A percentile compares a stretch with the other conserved stretches of the same genome.
These are phyloP conservation scores for Salvia rosmarinus DNA, from an alignment of 257 asterid genomes.

Conservation along the genomic window DNA sequence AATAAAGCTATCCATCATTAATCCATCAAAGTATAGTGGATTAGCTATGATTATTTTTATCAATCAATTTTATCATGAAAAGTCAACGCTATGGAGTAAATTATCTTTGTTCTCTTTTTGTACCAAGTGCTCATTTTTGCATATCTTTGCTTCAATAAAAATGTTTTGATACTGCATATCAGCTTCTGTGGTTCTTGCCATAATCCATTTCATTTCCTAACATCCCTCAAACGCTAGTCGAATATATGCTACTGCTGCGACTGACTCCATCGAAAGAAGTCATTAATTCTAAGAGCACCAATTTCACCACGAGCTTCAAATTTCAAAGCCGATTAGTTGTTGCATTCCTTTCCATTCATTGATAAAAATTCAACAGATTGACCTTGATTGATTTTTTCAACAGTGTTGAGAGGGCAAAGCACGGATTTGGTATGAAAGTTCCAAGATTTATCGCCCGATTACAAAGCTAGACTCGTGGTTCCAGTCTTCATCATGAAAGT, in stretches of 20 bases:
- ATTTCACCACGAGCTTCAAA: background rate
- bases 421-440: conserved; percentile 91
- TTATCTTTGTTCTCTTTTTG: background rate
- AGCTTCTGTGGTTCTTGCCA: background rate
- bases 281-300: background rate
- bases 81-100: too few relatives aligned
- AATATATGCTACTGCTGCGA: background rate
- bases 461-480: conserved; percentile 36
- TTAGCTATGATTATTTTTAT: too few relatives aligned
- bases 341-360: background rate
- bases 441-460: conserved; percentile 56
- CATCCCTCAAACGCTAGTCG: background rate
- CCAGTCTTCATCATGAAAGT: background rate
- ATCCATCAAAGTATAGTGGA: too few relatives aligned
- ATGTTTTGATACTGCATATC: background rate
- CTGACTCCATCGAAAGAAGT: background rate
- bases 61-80: too few relatives aligned
- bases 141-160: background rate
- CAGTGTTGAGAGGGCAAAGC: conserved; percentile 82
- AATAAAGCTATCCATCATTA: too few relatives aligned
- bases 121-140: background rate
- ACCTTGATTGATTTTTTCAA: conserved; percentile 28
- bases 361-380: background rate
- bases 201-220: conserved; percentile 4
- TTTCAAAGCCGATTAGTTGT: background rate